Base-by-base conservation (phyloP, 1,284 basidiomycete species). In the Pseudozyma thailandica region DNA sequence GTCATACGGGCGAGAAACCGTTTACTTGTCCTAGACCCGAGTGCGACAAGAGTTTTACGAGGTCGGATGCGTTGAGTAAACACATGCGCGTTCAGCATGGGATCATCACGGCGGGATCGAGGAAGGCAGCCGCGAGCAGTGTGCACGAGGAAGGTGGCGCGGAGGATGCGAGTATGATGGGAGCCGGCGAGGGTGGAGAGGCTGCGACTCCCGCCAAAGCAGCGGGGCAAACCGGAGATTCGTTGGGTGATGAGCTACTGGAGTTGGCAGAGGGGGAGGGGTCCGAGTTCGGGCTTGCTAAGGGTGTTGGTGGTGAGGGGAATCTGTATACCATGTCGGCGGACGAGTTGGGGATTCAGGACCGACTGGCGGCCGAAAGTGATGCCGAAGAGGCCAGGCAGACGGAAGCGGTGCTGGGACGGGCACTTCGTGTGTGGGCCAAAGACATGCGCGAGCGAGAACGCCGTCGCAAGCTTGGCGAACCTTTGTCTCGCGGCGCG, bases 21-120 rank as follows among this genome's bases (percentile, higher is more conserved):
- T 94, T 92, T 77, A 89, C 88, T n/a, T 94, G 92, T 79, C 85
- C 89, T 3, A 84, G 88, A 62, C 89, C 91, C 79, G 93, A 94
- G 84, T 94, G 93, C 80, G 93, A 94, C 85, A 94, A 93, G 81
- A 91, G 91, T 0, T 94, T 94, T 82, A 93, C 93, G 5, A 90
- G 92, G 30, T 92, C 92, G 0, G 93, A 94, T 83, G 92, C 92
- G 21, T 88, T 94, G 15, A 90, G 90, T 16, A 94, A 94, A 79
- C 92, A 94, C 82, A 91, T 93, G 89, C 88, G 92, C 18, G 87
- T 91, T 15, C 91, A 93, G 79, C 92, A 94, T 84, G 89, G 78
- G 38, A 78, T 76, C 50, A 64, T 72, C 37, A 71, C 72, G 3
- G 68, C 74, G 4, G 72, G 77, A 2, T 71, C 56, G 4, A 39